A percentile compares a stretch with the other conserved stretches of the same genome.
Evolutionary conservation across 306 rosid genomes (phyloP).

Genomic region (Cucumis cinereus): DNA sequence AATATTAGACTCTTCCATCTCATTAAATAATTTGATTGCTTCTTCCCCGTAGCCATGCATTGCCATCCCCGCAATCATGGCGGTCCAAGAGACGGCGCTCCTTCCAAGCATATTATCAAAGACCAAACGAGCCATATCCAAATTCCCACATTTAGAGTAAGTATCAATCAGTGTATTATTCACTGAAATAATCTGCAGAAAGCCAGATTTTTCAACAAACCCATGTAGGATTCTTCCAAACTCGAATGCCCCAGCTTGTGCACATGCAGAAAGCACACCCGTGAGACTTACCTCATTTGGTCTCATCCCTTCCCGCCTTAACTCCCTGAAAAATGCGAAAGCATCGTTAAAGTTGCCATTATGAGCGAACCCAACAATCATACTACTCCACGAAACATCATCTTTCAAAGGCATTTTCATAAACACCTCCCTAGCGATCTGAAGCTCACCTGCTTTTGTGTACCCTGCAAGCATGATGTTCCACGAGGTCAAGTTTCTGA

Average conservation of each 20-base stretch:
- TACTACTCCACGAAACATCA: constrained; percentile 78
- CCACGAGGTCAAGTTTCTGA: constrained; percentile 70
- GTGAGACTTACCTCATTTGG: constrained; percentile 73
- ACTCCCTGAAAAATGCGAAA: constrained; percentile 57
- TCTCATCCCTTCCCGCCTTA: constrained; percentile 31
- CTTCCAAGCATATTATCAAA: constrained; percentile 39
- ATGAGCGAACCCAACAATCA: constrained; percentile 74
- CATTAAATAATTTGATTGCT: constrained; percentile 42
- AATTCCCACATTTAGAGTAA: constrained; percentile 59
- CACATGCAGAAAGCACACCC: constrained; percentile 67
- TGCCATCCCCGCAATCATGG: constrained; percentile 61
- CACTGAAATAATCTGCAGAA: constrained; percentile 45
- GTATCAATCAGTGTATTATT: constrained; percentile 65
- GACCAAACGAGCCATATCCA: constrained; percentile 49
- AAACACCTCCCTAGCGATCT: constrained; percentile 46
- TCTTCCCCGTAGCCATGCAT: constrained; percentile 81
- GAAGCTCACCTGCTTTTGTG: constrained; percentile 52
- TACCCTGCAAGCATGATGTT: constrained; percentile 63
- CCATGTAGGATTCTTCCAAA: constrained; percentile 61
- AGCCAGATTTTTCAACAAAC: constrained; percentile 55
- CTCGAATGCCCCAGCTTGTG: constrained; percentile 75
- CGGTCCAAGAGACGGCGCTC: constrained; percentile 63
- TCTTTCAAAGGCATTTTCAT: constrained; percentile 45
- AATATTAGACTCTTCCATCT: constrained; percentile 52
- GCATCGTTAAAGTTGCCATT: constrained; percentile 50